A percentile compares a stretch with the other conserved stretches of the same genome.
Conservation (phyloP, 163 green algal species). For the Chlorella variabilis region DNA sequence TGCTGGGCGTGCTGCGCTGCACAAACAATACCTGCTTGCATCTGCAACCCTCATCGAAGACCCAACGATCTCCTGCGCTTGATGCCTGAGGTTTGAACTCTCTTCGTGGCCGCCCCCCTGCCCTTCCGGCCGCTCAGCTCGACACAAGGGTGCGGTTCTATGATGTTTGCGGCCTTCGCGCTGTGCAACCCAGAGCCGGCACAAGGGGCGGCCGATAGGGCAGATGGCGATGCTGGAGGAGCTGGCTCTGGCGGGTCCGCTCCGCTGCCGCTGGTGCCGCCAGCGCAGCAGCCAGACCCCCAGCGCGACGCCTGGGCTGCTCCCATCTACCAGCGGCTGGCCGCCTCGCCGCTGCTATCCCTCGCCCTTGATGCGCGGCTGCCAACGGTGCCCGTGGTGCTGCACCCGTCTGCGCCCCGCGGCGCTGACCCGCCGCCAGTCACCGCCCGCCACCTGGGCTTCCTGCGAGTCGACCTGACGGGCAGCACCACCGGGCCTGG, state of each 20-base stretch:
- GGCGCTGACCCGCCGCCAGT: constrained; percentile 12
- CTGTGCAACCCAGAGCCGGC: too few species aligned
- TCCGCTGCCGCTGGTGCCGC: not conserved
- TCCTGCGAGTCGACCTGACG: constrained; percentile 22
- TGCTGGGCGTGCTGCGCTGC: too few species aligned
- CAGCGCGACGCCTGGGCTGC: constrained; percentile 22
- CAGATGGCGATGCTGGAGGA: too few species aligned
- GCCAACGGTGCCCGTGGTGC: constrained; percentile 25
- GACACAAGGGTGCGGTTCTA: too few species aligned
- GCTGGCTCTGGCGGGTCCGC: constrained; percentile 84
- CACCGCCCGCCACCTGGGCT: constrained; percentile 32
- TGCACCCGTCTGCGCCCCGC: constrained; percentile 32
- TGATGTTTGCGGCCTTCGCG: too few species aligned
- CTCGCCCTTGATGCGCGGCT: not conserved
- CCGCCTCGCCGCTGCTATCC: not conserved
- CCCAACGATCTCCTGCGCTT: too few species aligned
- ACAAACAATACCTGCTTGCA: too few species aligned
- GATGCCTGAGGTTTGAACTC: too few species aligned
- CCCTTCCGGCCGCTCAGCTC: too few species aligned
- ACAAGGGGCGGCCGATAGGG: too few species aligned
- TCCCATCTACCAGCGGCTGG: not conserved
- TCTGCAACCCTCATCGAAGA: too few species aligned
- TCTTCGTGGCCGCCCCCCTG: too few species aligned
- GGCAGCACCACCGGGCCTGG: not conserved
- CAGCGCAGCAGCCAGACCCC: not conserved